Evolutionary conservation across 805 yeast species (phyloP).

Genomic region (Kazachstania martiniae): DNA sequence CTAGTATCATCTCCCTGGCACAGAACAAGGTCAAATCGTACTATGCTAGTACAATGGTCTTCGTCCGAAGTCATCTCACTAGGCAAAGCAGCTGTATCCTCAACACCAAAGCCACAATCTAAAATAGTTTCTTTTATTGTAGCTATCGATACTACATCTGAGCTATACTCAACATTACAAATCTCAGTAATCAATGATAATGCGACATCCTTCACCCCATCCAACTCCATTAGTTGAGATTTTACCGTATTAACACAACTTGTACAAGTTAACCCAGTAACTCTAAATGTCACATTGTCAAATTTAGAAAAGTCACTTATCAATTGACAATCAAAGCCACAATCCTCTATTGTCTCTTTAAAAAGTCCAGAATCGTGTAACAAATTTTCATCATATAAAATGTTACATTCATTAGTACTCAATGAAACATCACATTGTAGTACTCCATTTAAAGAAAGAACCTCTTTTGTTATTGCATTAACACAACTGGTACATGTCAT

Average conservation of each 20-base stretch:
- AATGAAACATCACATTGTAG: constrained; percentile 50
- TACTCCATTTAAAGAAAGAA: constrained; percentile 42
- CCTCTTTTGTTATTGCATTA: constrained; percentile 47
- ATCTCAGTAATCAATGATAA: constrained; percentile 72
- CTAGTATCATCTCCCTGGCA: too few species aligned
- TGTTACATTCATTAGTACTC: constrained; percentile 60
- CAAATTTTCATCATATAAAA: constrained; percentile 31
- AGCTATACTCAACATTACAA: constrained; percentile 46
- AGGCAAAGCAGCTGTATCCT: too few species aligned
- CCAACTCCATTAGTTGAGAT: constrained; percentile 35
- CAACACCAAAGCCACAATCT: constrained; percentile 64
- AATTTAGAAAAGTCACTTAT: not conserved
- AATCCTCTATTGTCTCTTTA: constrained; percentile 51
- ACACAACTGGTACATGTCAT: constrained; percentile 92
- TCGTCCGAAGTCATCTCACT: too few species aligned
- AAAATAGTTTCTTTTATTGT: constrained; percentile 48
- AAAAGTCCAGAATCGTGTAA: constrained; percentile 29
- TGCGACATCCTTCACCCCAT: constrained; percentile 43
- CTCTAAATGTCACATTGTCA: constrained; percentile 2
- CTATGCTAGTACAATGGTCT: too few species aligned
- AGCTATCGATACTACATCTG: constrained; percentile 22
- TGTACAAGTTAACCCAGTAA: constrained; percentile 85
- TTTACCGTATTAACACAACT: constrained; percentile 68
- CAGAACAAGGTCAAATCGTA: too few species aligned
- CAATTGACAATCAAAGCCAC: constrained; percentile 54